phyloP scores from a whole-genome alignment of 1,139 yeast species.

The Kodamaea sp. region DNA sequence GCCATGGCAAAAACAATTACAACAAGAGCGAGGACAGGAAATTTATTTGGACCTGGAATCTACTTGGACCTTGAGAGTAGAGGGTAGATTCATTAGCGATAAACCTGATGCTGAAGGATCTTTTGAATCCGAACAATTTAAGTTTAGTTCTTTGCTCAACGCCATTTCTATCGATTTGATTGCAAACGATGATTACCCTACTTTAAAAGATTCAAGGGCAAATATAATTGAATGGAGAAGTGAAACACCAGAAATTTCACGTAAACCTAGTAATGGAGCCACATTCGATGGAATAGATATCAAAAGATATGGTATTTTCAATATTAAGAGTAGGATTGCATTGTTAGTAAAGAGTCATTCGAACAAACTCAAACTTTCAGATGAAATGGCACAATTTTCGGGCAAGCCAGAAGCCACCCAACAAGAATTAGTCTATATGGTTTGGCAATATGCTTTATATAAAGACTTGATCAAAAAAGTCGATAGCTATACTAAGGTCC shows the following conservation, averaged over 20 bases:
- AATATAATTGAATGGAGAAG: conserved; percentile 46
- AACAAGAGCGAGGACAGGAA: conserved; percentile 16
- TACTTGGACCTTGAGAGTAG: conserved; percentile 82
- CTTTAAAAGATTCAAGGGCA: conserved; percentile 28
- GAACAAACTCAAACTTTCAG: conserved; percentile 56
- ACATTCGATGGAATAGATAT: conserved; percentile 84
- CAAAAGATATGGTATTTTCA: conserved; percentile 69
- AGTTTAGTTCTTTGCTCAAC: conserved; percentile 78
- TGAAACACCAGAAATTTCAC: conserved; percentile 11
- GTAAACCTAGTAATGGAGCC: conserved; percentile 6
- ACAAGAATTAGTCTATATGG: conserved; percentile 77
- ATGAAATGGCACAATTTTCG: conserved; percentile 59
- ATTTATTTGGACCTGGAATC: conserved; percentile 32
- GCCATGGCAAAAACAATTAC: conserved; percentile 75
- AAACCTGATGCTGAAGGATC: conserved; percentile 28
- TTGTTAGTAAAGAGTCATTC: conserved; percentile 78
- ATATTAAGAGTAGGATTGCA: conserved; percentile 67
- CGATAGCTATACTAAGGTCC: conserved; percentile 31
- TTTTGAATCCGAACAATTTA: conserved; percentile 24
- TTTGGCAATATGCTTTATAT: conserved; percentile 86
- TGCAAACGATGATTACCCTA: conserved; percentile 41
- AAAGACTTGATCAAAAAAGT: conserved; percentile 57
- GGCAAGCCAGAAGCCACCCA: conserved; percentile 80
- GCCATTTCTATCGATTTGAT: conserved; percentile 78
- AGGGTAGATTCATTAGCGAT: conserved; percentile 65